These are phyloP conservation scores for Chaetomium sp. DNA, from an alignment of 2,329 filamentous ascomycete genomes.

Conservation along the genomic window DNA sequence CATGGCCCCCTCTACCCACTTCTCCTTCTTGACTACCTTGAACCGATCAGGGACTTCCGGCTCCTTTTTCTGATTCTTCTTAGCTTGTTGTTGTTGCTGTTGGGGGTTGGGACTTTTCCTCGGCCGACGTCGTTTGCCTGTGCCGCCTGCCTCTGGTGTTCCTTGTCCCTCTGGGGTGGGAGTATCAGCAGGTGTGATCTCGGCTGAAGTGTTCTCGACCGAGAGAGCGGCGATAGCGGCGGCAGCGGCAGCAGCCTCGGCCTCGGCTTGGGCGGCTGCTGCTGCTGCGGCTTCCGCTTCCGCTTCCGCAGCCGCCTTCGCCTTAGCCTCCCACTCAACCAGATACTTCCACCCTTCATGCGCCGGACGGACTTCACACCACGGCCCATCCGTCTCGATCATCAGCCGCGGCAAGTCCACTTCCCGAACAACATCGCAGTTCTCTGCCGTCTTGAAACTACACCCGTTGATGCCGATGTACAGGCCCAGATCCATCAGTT, in stretches of 20 bases:
- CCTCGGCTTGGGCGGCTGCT: not conserved
- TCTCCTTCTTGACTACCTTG: conserved; percentile 91
- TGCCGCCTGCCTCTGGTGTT: conserved; percentile 8
- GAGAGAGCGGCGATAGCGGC: not conserved
- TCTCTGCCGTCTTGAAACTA: conserved; percentile 89
- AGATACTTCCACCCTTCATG: conserved; percentile 77
- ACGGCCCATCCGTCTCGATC: conserved; percentile 95
- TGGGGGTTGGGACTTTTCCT: conserved; percentile 3
- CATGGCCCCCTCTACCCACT: conserved; percentile 80
- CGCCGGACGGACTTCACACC: conserved; percentile 88
- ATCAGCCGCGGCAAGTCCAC: conserved; percentile 76
- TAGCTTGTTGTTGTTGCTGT: conserved; percentile 25
- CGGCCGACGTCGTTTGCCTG: conserved; percentile 4
- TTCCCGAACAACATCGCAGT: conserved; percentile 73
- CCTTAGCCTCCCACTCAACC: conserved; percentile 35
- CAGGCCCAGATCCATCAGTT: conserved; percentile 72
- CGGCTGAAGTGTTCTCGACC: not conserved
- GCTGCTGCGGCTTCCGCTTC: not conserved
- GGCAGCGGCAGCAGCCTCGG: conserved; percentile 1
- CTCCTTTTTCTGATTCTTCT: conserved; percentile 53
- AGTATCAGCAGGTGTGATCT: no score
- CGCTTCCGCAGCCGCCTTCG: conserved; percentile 2
- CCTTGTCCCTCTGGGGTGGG: not conserved
- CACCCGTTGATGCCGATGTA: conserved; percentile 96
- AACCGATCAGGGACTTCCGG: conserved; percentile 64